Evolutionary conservation across 2,329 filamentous ascomycete genomes (phyloP).

Genomic region (Fusarium annulatum): DNA sequence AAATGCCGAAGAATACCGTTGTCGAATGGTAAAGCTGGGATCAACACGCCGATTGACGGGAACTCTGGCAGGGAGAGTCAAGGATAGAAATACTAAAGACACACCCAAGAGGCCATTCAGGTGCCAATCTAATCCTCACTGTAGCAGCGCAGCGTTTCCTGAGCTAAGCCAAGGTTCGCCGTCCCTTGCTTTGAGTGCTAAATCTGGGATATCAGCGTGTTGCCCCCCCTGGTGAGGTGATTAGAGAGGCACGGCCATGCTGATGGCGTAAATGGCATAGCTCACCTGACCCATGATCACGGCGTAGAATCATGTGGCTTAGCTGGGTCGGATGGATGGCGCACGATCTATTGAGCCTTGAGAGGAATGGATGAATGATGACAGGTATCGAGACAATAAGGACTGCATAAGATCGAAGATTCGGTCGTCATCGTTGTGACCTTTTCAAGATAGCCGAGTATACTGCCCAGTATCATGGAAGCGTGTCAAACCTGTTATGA

Average conservation of each 20-base stretch:
- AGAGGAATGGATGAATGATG: conserved; percentile 21
- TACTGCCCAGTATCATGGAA: background rate
- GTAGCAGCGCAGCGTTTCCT: conserved; percentile 8
- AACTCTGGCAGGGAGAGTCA: conserved; percentile 22
- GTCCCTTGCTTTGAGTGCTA: conserved; percentile 36
- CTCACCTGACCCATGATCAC: conserved; percentile 47
- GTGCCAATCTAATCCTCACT: conserved; percentile 1
- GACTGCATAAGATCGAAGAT: conserved; percentile 11
- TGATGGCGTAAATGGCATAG: conserved; percentile 45
- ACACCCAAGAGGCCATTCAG: conserved; percentile 20
- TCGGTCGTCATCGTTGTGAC: conserved; percentile 21
- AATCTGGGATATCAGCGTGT: conserved; percentile 30
- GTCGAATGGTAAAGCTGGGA: conserved; percentile 34
- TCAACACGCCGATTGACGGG: conserved; percentile 35
- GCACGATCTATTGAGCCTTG: conserved; percentile 4
- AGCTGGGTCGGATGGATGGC: conserved; percentile 25
- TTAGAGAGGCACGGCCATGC: conserved; percentile 35
- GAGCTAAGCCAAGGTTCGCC: conserved; percentile 26
- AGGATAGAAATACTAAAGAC: conserved; percentile 9
- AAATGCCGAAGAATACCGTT: conserved; percentile 31
- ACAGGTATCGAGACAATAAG: background rate
- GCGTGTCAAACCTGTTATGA: conserved; percentile 23
- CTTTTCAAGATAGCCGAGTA: conserved; percentile 8
- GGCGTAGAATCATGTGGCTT: conserved; percentile 46
- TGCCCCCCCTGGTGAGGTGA: conserved; percentile 29